These are phyloP conservation scores for Picocystis sp. DNA, from an alignment of 163 green algal genomes.

Conservation along the genomic window DNA sequence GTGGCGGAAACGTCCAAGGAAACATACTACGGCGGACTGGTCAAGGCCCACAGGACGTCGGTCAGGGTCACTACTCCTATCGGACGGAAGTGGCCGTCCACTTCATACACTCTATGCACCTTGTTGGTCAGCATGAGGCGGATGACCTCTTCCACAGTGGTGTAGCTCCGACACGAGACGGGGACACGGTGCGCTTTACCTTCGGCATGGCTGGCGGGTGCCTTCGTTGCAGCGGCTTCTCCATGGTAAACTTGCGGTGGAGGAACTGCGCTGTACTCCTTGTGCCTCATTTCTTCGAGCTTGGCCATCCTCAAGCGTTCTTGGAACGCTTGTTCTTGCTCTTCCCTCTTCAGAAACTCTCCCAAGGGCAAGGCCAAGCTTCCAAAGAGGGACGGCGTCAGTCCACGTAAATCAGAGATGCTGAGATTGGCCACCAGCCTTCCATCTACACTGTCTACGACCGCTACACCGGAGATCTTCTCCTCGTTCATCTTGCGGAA, in stretches of 20 bases:
- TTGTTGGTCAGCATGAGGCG: conserved; percentile 5
- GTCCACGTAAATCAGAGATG: conserved; percentile 19
- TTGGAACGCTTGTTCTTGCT: too few relatives aligned
- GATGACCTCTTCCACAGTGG: too few relatives aligned
- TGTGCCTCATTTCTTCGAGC: too few relatives aligned
- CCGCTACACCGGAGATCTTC: conserved; percentile 14
- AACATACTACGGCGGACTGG: too few relatives aligned
- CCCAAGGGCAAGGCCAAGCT: conserved; percentile 14
- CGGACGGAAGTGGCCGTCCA: conserved; percentile 21
- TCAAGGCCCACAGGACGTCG: conserved; percentile 25
- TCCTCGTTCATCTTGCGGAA: conserved; percentile 36
- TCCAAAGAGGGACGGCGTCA: conserved; percentile 20
- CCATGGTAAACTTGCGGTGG: too few relatives aligned
- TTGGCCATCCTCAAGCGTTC: too few relatives aligned
- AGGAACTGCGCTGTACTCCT: too few relatives aligned
- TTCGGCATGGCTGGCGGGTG: too few relatives aligned
- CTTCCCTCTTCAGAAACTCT: conserved; percentile 9
- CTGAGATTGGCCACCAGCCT: conserved; percentile 19
- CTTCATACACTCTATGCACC: conserved; percentile 54
- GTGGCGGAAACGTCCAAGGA: too few relatives aligned
- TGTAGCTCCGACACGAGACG: too few relatives aligned
- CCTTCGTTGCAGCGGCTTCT: too few relatives aligned
- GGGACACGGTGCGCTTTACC: too few relatives aligned
- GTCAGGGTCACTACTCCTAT: conserved; percentile 44
- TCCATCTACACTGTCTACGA: conserved; percentile 18